Evolutionary conservation across 495 filamentous ascomycete genomes (phyloP).

Genomic region (Darksidea phi): DNA sequence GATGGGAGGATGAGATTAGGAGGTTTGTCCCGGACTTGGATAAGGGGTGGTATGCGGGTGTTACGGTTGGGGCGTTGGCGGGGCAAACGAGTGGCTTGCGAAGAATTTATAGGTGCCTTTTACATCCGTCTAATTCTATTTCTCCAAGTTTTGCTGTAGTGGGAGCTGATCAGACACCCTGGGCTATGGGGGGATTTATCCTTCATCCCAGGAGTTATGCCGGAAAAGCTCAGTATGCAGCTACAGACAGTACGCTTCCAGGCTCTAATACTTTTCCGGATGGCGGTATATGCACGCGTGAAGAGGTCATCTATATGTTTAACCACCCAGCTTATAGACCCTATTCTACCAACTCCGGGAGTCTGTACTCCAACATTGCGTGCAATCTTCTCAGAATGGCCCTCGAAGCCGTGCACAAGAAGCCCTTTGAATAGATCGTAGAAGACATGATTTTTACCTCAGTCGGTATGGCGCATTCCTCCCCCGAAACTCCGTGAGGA

Average conservation of each 20-base stretch:
- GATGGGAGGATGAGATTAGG: conserved; percentile 10
- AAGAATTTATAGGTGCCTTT: conserved; percentile 5
- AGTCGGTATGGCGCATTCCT: not conserved
- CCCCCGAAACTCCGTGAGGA: not conserved
- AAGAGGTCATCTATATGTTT: conserved; percentile 10
- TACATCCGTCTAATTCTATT: too few relatives aligned
- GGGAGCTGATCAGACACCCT: not conserved
- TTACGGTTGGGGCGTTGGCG: conserved; percentile 12
- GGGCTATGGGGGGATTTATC: conserved; percentile 13
- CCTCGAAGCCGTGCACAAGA: not conserved
- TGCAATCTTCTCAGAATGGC: conserved; percentile 16
- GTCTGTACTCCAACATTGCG: conserved; percentile 14
- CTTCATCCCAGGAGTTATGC: not conserved
- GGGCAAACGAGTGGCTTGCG: conserved; percentile 12
- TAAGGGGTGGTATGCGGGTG: not conserved
- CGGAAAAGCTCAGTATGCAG: not conserved
- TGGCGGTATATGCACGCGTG: conserved; percentile 1
- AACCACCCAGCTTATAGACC: not conserved
- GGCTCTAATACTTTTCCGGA: conserved; percentile 7
- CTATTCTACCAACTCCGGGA: not conserved
- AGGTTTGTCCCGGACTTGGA: conserved; percentile 4
- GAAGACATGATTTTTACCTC: conserved; percentile 13
- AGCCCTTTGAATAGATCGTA: conserved; percentile 8
- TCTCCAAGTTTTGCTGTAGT: not conserved
- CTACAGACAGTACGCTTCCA: not conserved